These are phyloP conservation scores for Neltuma alba DNA, from an alignment of 306 rosid species.

Conservation along the genomic window DNA sequence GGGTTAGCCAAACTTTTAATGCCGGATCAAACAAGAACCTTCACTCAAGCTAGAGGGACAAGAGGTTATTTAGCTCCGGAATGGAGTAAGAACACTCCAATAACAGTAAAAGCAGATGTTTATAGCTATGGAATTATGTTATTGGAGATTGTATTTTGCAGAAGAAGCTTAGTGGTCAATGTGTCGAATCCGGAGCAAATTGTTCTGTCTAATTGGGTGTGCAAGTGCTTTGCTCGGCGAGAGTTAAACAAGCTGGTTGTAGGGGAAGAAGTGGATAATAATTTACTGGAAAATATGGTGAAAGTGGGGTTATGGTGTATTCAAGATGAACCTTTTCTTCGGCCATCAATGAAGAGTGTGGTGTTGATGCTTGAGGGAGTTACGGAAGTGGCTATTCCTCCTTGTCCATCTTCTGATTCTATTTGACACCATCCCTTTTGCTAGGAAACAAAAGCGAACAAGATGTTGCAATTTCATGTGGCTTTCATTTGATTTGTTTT, in stretches of 20 bases:
- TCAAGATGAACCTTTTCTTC: constrained; percentile 46
- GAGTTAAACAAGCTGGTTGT: constrained; percentile 36
- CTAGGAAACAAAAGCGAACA: not conserved
- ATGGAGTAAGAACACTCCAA: constrained; percentile 41
- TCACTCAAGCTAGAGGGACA: constrained; percentile 46
- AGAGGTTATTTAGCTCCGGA: constrained; percentile 51
- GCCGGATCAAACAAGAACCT: constrained; percentile 49
- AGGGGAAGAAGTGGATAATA: constrained; percentile 26
- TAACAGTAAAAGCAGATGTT: constrained; percentile 49
- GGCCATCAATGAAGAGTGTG: constrained; percentile 54
- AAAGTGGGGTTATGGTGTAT: constrained; percentile 48
- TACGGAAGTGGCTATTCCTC: constrained; percentile 41
- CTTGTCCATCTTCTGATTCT: constrained; percentile 33
- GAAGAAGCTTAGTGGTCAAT: constrained; percentile 29
- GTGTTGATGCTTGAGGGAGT: constrained; percentile 47
- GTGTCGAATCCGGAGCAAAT: constrained; percentile 32
- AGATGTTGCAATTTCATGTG: constrained; percentile 2
- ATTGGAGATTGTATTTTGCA: constrained; percentile 41
- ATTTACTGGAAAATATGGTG: constrained; percentile 37
- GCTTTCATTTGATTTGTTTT: not conserved
- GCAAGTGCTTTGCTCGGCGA: constrained; percentile 31
- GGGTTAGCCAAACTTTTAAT: constrained; percentile 46
- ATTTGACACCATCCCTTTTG: too few species aligned
- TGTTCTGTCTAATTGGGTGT: constrained; percentile 45
- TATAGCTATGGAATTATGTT: constrained; percentile 46